These are phyloP conservation scores for Coelastrella sp. DNA, from an alignment of 139 green algal genomes.

Conservation along the genomic window DNA sequence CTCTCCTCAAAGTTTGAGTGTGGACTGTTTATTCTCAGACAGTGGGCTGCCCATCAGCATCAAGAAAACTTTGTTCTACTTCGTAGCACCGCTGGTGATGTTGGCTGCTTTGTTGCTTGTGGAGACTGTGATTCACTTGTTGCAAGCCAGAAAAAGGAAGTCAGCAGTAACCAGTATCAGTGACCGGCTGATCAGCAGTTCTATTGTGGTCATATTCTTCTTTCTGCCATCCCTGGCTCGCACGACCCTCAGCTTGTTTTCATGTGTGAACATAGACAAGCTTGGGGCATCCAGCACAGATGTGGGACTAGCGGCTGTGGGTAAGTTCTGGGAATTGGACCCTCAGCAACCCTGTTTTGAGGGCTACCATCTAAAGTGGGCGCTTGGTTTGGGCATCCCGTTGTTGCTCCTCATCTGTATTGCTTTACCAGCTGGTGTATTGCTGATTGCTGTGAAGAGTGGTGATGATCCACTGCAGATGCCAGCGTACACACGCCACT, in stretches of 20 bases:
- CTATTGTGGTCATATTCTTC: not conserved
- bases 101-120: not conserved
- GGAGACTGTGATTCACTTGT: not conserved
- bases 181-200: not conserved
- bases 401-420: not conserved
- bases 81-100: not conserved
- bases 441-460: not conserved
- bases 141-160: not conserved
- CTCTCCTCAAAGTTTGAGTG: not conserved
- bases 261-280: not conserved
- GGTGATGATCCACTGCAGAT: not conserved
- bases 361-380: not conserved
- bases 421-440: not conserved
- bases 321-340: not conserved
- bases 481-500: not conserved
- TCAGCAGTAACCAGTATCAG: not conserved
- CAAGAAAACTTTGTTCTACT: not conserved
- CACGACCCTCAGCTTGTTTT: not conserved
- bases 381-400: not conserved
- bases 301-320: not conserved
- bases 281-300: not conserved
- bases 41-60: not conserved
- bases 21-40: not conserved
- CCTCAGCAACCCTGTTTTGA: not conserved
- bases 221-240: not conserved